phyloP scores from a whole-genome alignment of 2,329 filamentous ascomycete species.

The Apiospora arundinis region DNA sequence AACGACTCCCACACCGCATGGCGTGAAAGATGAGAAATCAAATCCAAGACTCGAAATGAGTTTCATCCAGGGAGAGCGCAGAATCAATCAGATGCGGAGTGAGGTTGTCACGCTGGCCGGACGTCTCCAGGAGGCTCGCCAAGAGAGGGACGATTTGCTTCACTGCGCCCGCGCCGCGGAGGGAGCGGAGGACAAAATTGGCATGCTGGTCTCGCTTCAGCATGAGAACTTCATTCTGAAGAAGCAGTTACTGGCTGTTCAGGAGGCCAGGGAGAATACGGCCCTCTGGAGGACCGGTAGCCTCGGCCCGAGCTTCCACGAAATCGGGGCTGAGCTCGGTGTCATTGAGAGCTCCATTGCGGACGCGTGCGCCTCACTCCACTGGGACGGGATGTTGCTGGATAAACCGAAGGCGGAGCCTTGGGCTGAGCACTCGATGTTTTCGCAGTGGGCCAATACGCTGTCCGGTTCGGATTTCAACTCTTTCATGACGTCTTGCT shows the following conservation, averaged over 20 bases:
- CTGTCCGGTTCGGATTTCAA: neutral
- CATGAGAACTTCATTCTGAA: neutral
- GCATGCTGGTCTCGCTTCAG: neutral
- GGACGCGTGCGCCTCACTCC: neutral
- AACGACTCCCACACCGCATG: neutral
- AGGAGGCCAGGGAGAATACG: neutral
- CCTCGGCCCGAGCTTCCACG: neutral
- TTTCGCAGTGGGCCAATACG: neutral
- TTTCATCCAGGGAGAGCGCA: neutral
- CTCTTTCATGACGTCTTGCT: neutral
- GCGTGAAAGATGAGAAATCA: neutral
- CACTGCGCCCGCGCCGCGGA: neutral
- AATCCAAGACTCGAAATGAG: neutral
- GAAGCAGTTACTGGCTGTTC: neutral
- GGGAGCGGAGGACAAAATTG: neutral
- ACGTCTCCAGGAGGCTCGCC: neutral
- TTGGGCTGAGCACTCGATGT: neutral
- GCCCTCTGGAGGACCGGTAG: neutral
- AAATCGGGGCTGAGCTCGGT: neutral
- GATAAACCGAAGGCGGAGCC: neutral
- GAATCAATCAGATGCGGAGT: neutral
- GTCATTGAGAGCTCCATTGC: neutral
- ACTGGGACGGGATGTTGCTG: neutral
- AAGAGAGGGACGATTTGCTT: neutral
- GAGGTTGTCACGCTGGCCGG: neutral